Percentiles rank a stretch among this genome's conserved stretches.
These are phyloP conservation scores for Debaryomyces hansenii DNA, from an alignment of 805 yeast species.

Conservation along the genomic window DNA sequence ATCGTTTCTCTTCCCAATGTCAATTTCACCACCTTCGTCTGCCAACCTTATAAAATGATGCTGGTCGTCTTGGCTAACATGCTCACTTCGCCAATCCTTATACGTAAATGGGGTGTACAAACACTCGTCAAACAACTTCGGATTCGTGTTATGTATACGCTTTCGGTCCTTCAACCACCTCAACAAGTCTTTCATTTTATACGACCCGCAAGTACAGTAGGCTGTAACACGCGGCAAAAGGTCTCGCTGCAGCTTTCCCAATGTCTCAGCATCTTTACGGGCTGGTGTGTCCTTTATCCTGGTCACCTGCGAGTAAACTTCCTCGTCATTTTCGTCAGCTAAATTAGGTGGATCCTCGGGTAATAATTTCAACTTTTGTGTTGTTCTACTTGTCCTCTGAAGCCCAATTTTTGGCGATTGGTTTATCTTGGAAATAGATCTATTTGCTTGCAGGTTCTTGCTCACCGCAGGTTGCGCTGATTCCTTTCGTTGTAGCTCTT, in stretches of 20 bases:
- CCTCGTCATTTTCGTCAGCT: constrained; percentile 32
- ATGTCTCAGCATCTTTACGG: constrained; percentile 87
- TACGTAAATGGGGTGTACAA: constrained; percentile 86
- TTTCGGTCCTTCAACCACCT: constrained; percentile 83
- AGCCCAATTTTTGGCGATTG: constrained; percentile 58
- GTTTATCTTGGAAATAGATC: constrained; percentile 25
- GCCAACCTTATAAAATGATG: constrained; percentile 63
- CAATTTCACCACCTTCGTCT: constrained; percentile 94
- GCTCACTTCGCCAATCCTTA: constrained; percentile 67
- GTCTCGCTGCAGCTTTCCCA: constrained; percentile 84
- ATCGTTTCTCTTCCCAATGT: constrained; percentile 78
- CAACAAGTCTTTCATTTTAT: constrained; percentile 81
- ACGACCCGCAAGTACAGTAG: constrained; percentile 92
- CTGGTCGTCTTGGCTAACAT: constrained; percentile 12
- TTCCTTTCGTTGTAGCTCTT: background rate
- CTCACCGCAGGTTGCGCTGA: background rate
- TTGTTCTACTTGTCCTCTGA: constrained; percentile 72
- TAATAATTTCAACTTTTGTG: constrained; percentile 68
- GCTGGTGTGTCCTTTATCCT: constrained; percentile 86
- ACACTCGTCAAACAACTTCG: constrained; percentile 92
- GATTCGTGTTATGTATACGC: constrained; percentile 71
- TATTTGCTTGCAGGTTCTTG: constrained; percentile 17
- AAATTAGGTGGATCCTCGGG: constrained; percentile 45
- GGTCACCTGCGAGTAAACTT: constrained; percentile 78
- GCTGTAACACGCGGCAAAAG: constrained; percentile 92